Evolutionary conservation across 345 rosid species (phyloP).

Genomic region (Psidium friedrichsthalianum): DNA sequence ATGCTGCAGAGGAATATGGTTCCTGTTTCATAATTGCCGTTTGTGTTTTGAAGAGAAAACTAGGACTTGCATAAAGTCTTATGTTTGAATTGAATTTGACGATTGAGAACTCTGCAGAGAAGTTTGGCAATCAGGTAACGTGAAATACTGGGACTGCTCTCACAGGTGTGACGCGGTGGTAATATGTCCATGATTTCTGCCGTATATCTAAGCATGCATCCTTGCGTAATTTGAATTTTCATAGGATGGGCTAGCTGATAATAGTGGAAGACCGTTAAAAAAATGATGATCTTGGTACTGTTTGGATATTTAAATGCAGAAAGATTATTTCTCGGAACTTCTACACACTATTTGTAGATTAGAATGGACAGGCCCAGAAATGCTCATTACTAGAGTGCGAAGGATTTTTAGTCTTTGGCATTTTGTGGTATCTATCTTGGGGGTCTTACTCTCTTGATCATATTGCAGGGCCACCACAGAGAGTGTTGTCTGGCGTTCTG

Average conservation of each 20-base stretch:
- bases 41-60: not conserved
- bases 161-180: not conserved
- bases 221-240: not conserved
- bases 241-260: not conserved
- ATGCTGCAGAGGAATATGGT: not conserved
- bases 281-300: not conserved
- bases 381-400: not conserved
- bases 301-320: not conserved
- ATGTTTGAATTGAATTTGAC: not conserved
- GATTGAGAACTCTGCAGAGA: not conserved
- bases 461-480: slow-evolving; percentile 87
- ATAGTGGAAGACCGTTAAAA: not conserved
- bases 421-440: not conserved
- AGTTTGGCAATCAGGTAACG: not conserved
- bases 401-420: not conserved
- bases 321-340: not conserved
- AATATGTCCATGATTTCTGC: not conserved
- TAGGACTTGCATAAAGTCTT: not conserved
- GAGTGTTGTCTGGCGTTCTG: slow-evolving; percentile 71
- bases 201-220: not conserved
- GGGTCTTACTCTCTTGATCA: not conserved
- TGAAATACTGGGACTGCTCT: not conserved
- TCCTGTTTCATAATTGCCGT: not conserved
- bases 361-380: not conserved
- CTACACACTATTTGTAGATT: not conserved